Base-by-base conservation (phyloP, 495 filamentous ascomycete genomes). In the Opeltia flavorubescens region DNA sequence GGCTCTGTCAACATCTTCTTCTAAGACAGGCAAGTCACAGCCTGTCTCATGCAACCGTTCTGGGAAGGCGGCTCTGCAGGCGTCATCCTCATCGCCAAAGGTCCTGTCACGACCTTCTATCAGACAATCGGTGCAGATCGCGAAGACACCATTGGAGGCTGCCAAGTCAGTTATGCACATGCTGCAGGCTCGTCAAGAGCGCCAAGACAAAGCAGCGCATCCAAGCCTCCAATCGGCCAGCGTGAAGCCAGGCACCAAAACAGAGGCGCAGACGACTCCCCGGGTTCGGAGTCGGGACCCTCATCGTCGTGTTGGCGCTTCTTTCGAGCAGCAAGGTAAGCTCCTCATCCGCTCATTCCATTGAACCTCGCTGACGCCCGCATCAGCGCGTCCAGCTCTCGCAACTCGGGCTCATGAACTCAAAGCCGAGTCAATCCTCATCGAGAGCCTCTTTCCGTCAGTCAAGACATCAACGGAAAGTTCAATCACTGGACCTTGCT, bases 21-120 rank as follows among this genome's bases (percentile, higher is more conserved):
- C n/a, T n/a, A n/a, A n/a, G n/a, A n/a, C n/a, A n/a, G n/a, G n/a
- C n/a, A n/a, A n/a, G n/a, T n/a, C n/a, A n/a, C n/a, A n/a, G n/a
- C n/a, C n/a, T n/a, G n/a, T n/a, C n/a, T n/a, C n/a, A n/a, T n/a
- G n/a, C n/a, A n/a, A n/a, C n/a, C n/a, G n/a, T n/a, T n/a, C n/a
- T n/a, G n/a, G n/a, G n/a, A n/a, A n/a, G n/a, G n/a, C n/a, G n/a
- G n/a, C n/a, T n/a, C n/a, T n/a, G n/a, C n/a, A n/a, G n/a, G n/a
- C n/a, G n/a, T n/a, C n/a, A n/a, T 36, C 34, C 34, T 36, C 34
- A 36, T 36, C 34, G 34, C 34, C 34, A 36, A 36, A 36, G 34
- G 34, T 36, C 34, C 34, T 17, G 34, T 36, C 34, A 36, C 34
- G n/a, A 36, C 34, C 34, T 36, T 36, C 20, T 36, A n/a, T 17